These are phyloP conservation scores for Syzygium jambos DNA, from an alignment of 345 rosid species.

Conservation along the genomic window DNA sequence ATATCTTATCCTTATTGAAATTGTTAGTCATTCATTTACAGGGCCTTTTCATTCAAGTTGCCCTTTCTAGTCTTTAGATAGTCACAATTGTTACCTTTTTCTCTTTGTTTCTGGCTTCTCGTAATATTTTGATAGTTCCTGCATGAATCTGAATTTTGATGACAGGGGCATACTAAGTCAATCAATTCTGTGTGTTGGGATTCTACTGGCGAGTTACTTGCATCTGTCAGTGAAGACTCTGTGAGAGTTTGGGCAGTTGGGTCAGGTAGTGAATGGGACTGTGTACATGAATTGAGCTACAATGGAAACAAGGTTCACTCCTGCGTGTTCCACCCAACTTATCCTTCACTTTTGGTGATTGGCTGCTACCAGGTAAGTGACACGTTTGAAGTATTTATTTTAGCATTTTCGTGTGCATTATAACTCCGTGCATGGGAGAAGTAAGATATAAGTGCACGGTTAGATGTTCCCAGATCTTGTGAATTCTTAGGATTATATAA, in stretches of 20 bases:
- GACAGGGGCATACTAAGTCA: slow-evolving; percentile 70
- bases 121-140: not conserved
- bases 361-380: slow-evolving; percentile 86
- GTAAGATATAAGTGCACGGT: not conserved
- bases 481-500: not conserved
- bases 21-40: not conserved
- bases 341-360: slow-evolving; percentile 65
- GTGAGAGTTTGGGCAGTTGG: slow-evolving; percentile 88
- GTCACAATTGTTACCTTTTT: not conserved
- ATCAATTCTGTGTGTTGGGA: slow-evolving; percentile 90
- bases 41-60: not conserved
- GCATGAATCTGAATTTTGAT: not conserved
- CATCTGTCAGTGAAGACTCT: slow-evolving; percentile 92
- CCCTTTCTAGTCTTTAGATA: not conserved
- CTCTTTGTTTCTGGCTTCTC: not conserved
- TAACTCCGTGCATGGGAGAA: no score
- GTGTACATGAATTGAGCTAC: slow-evolving; percentile 76
- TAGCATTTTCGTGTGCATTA: not conserved
- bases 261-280: slow-evolving; percentile 81
- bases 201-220: slow-evolving; percentile 73
- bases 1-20: not conserved
- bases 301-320: slow-evolving; percentile 83
- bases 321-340: slow-evolving; percentile 82
- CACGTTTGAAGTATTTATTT: not conserved
- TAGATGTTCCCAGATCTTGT: no score